Conservation (phyloP, 1,139 yeast genomes). For the Diutina sp. region DNA sequence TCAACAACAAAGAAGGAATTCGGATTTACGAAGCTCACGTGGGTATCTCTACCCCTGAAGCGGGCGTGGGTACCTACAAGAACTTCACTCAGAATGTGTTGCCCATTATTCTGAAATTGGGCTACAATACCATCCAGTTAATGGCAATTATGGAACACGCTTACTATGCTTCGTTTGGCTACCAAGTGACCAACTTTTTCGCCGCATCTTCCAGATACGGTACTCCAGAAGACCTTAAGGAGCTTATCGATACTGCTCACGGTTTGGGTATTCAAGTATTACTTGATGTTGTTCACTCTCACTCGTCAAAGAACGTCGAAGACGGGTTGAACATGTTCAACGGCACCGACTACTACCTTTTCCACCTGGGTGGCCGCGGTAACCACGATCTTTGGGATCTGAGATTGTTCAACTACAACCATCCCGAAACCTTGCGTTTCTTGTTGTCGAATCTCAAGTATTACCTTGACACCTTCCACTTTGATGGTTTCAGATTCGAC, state of each 20-base stretch:
- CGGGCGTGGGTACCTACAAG: conserved; percentile 69
- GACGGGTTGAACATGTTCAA: conserved; percentile 92
- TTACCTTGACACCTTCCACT: conserved; percentile 69
- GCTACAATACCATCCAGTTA: conserved; percentile 85
- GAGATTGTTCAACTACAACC: conserved; percentile 79
- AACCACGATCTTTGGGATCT: conserved; percentile 92
- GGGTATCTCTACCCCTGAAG: conserved; percentile 89
- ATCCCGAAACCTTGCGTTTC: conserved; percentile 82
- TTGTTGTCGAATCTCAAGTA: conserved; percentile 78
- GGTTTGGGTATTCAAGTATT: conserved; percentile 76
- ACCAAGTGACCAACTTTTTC: conserved; percentile 86
- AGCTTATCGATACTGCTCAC: conserved; percentile 85
- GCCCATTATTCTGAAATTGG: conserved; percentile 75
- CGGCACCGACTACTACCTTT: conserved; percentile 91
- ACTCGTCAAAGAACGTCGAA: conserved; percentile 85
- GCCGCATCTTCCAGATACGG: conserved; percentile 87
- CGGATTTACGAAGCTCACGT: conserved; percentile 93
- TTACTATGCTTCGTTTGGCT: conserved; percentile 93
- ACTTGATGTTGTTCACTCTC: conserved; percentile 90
- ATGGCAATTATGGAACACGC: conserved; percentile 99
- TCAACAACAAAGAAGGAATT: conserved; percentile 30
- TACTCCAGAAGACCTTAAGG: conserved; percentile 87
- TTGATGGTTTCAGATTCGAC: conserved; percentile 94
- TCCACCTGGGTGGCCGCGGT: conserved; percentile 82
- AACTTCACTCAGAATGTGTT: conserved; percentile 71